phyloP scores from a whole-genome alignment of 1,284 basidiomycete genomes.

The Cutaneotrichosporon cavernicola region DNA sequence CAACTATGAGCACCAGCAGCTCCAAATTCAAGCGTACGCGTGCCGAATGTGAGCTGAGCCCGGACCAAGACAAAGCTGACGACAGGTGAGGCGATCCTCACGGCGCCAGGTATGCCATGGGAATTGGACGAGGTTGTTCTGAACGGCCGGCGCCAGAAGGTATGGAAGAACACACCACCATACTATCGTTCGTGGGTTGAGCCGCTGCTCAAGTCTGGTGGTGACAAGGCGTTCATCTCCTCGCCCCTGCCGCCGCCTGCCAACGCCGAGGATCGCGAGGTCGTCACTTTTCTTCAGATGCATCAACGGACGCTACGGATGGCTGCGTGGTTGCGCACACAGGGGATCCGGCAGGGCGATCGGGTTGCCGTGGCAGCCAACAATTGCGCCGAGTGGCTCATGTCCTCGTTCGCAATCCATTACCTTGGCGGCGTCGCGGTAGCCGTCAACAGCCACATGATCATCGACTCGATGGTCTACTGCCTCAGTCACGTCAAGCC shows the following conservation, averaged over 20 bases:
- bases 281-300: constrained; percentile 1
- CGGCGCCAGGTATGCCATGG: constrained; percentile 36
- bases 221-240: constrained; percentile 2
- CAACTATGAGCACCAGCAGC: no score
- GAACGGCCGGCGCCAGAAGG: constrained; percentile 28
- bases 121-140: constrained; percentile 37
- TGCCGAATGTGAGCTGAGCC: no score
- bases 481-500: constrained; percentile 35
- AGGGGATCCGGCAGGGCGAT: constrained; percentile 7
- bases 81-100: constrained; percentile 40
- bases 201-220: background rate
- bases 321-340: constrained; percentile 9
- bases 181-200: constrained; percentile 7
- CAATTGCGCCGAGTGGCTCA: constrained; percentile 9
- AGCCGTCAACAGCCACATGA: constrained; percentile 7
- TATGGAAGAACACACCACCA: constrained; percentile 37
- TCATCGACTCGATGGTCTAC: constrained; percentile 29
- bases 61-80: background rate
- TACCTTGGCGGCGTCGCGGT: constrained; percentile 8
- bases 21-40: no score
- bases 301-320: background rate
- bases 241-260: constrained; percentile 1
- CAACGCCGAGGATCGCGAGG: background rate
- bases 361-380: constrained; percentile 2
- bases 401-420: constrained; percentile 6